Base-by-base conservation (phyloP, 768 basidiomycete species). In the Mycena haematopus region DNA sequence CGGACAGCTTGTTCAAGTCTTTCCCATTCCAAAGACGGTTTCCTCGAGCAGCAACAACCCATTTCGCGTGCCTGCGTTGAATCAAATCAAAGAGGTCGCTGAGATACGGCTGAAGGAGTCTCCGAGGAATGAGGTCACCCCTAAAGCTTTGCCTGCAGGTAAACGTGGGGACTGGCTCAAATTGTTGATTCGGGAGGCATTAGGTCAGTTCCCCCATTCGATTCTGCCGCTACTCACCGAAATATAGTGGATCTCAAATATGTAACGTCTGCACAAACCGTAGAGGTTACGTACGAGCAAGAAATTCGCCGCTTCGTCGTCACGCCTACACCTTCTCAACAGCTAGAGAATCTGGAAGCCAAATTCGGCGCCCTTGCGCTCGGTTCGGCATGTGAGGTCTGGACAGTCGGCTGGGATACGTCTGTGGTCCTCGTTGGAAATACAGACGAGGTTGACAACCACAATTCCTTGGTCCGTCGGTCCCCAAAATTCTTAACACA, bases 351-450 rank as follows among this genome's bases (percentile, higher is more conserved):
- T 21, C 71, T 90, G 3, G 71, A 80, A 42, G 68, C 73, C 40
- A 73, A 75, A 36, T 68, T 92, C 11, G 58, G 77, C 45, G 73
- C 74, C 0, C 73, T 92, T 36, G 81, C 82, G 25, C 65, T 90
- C 24, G 68, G 73, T 55, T 51, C 77, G 19, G 51, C 70, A 13
- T 71, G 78, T 6, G 75, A 74, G 60, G 72, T 91, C 38, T 92
- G 88, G 87, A 80, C 78, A 5, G 81, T 84, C 19, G 82, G 80
- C 50, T 94, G 92, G 92, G 88, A 92, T 69, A 85, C 87, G 8
- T 73, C 72, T 15, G 82, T 93, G 21, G 66, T 76, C 27, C 77
- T 88, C 50, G 64, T 73, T 51, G 76, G 73, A 49, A 75, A 73
- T 56, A 73, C 76, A 56, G 69, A 74, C 31, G 62, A 62, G 35